phyloP scores from a whole-genome alignment of 352 stramenopile species.

The Globisporangium canariense region DNA sequence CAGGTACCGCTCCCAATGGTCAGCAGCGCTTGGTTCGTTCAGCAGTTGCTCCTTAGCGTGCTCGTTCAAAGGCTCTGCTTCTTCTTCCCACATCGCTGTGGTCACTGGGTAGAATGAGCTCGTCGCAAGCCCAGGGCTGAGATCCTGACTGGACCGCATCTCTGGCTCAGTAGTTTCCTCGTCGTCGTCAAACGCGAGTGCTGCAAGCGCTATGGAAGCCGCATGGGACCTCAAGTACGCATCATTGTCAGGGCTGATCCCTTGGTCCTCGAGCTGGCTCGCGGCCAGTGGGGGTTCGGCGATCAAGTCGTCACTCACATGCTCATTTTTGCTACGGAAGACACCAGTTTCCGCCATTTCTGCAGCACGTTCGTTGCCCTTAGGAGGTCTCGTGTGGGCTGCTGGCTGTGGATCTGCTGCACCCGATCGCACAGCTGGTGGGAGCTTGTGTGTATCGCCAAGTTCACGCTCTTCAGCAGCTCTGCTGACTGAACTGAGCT shows the following conservation, averaged over 20 bases:
- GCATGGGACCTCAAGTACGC: neutral
- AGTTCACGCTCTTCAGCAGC: neutral
- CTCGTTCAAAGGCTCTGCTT: neutral
- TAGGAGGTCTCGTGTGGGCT: neutral
- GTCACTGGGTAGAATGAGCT: neutral
- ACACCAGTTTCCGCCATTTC: neutral
- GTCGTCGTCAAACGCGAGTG: conserved; percentile 16
- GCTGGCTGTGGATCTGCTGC: too few species aligned
- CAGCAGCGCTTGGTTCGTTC: neutral
- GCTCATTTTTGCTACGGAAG: neutral
- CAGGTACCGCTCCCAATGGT: conserved; percentile 50
- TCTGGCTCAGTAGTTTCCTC: neutral
- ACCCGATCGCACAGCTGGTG: too few species aligned
- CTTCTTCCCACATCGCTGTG: neutral
- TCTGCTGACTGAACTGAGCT: neutral
- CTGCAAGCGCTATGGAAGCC: conserved; percentile 16
- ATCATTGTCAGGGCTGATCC: neutral
- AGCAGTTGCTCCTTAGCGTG: neutral
- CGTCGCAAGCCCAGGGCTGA: neutral
- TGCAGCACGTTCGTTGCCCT: neutral
- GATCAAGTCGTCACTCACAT: neutral
- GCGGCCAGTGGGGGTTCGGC: neutral
- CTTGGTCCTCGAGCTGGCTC: neutral
- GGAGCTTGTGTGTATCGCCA: neutral
- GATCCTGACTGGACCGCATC: neutral